phyloP scores from a whole-genome alignment of 495 filamentous ascomycete species.

The Neurospora sp. region DNA sequence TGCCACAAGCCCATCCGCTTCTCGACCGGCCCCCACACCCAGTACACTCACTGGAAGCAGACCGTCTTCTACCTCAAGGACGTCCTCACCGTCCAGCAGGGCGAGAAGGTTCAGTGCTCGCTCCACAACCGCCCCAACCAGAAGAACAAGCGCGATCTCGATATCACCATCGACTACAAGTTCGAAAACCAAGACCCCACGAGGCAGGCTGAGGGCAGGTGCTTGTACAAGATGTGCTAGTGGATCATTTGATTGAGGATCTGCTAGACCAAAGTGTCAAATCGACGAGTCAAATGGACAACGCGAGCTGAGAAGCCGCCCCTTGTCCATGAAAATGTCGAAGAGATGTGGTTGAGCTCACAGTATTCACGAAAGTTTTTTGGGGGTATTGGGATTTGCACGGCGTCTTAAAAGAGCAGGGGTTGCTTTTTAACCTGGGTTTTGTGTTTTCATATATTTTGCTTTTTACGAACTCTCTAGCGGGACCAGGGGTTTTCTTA shows the following conservation, averaged over 20 bases:
- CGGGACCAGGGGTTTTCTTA: neutral
- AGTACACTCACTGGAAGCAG: slow-evolving; percentile 94
- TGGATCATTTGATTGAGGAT: neutral
- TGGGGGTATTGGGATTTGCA: neutral
- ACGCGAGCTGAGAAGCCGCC: neutral
- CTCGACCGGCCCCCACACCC: slow-evolving; percentile 79
- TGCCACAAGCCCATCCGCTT: slow-evolving; percentile 83
- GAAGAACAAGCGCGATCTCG: slow-evolving; percentile 88
- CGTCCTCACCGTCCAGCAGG: slow-evolving; percentile 71
- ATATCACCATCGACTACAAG: slow-evolving; percentile 78
- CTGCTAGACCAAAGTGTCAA: neutral
- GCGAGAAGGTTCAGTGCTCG: slow-evolving; percentile 59
- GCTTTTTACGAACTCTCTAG: neutral
- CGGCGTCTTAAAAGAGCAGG: neutral
- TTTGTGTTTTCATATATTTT: slow-evolving; percentile 1
- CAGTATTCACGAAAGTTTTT: neutral
- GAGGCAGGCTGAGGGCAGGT: slow-evolving; percentile 56
- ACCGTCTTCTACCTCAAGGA: slow-evolving; percentile 85
- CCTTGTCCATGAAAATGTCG: neutral
- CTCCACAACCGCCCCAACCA: slow-evolving; percentile 81
- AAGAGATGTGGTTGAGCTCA: neutral
- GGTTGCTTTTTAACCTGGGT: neutral
- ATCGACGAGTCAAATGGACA: neutral
- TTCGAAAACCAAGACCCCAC: slow-evolving; percentile 64
- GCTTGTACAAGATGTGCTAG: slow-evolving; percentile 84